These are phyloP conservation scores for Extremus antarcticus DNA, from an alignment of 495 filamentous ascomycete species.

Conservation along the genomic window DNA sequence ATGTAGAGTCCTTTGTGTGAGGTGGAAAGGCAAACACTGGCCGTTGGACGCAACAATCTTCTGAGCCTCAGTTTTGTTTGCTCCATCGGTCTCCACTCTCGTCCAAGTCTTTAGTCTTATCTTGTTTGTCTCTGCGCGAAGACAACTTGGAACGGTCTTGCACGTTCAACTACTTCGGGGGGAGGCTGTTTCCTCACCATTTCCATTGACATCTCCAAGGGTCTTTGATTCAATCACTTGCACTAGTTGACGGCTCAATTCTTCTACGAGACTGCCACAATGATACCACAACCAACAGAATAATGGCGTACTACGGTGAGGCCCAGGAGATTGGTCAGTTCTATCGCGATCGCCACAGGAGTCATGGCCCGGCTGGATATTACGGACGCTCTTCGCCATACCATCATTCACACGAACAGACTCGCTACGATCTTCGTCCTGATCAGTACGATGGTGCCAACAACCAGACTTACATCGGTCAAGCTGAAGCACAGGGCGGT, in stretches of 20 bases:
- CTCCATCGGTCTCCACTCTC: background rate
- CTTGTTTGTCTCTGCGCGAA: background rate
- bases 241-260: background rate
- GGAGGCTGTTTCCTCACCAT: background rate
- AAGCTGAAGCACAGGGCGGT: background rate
- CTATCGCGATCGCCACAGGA: conserved; percentile 5
- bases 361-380: background rate
- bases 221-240: background rate
- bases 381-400: conserved; percentile 11
- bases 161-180: background rate
- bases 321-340: conserved; percentile 4
- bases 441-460: background rate
- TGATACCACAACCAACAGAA: conserved; percentile 2
- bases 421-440: background rate
- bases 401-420: conserved; percentile 5
- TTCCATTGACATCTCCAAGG: background rate
- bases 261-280: conserved; percentile 11
- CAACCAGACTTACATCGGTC: background rate
- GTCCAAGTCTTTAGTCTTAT: background rate
- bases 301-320: conserved; percentile 11
- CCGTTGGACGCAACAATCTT: background rate
- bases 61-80: background rate
- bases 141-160: too few species aligned
- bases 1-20: background rate
- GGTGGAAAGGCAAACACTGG: background rate